Base-by-base conservation (phyloP, 1,139 yeast genomes). In the Taiozyma sp. region DNA sequence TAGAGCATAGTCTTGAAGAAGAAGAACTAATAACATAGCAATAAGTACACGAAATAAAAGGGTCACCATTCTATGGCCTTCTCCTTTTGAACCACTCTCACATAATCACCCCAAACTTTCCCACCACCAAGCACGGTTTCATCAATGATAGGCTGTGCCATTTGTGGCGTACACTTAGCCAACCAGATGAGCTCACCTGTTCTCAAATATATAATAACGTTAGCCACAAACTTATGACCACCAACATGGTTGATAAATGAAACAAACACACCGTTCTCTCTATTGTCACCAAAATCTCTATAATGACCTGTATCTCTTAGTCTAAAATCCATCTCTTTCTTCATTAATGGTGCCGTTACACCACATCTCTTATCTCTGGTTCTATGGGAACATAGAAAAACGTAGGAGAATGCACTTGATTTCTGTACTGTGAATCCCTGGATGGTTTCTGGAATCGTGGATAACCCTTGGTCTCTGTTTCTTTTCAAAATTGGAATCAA, bases 331-430 rank as follows among this genome's bases (percentile, higher is more conserved):
- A 92, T 79, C 59, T 87, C 89, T 57, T 81, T 83, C 65, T 84
- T 86, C 83, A 93, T 79, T 30, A 90, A 78, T n/a, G 97, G 97
- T 0, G 98, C 98, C 1, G 97, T 89, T 44, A 90, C 72, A 38
- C 97, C 98, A 70, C 99, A 93, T 54, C 95, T 76, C 67, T 90
- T 92, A 67, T 93, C 99, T 67, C 98, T 81, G 6, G 96, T 89
- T 48, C 78, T 74, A 68, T 93, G 99, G 1, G 97, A 91, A 63
- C 99, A 93, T 46, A 93, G 68, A 51, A 93, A 77, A 6, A 93
- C 73, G 61, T 79, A 84, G 1, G 93, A 78, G 49, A 72, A 70
- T 56, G 78, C 78, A 2, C 57, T 54, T 52, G 79, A 80, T 47
- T 66, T 66, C 3, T 67, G 70, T 7, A 78, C 61, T 8, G 53